These are phyloP conservation scores for Arctium lappa DNA, from an alignment of 129 eudicot genomes.

Conservation along the genomic window DNA sequence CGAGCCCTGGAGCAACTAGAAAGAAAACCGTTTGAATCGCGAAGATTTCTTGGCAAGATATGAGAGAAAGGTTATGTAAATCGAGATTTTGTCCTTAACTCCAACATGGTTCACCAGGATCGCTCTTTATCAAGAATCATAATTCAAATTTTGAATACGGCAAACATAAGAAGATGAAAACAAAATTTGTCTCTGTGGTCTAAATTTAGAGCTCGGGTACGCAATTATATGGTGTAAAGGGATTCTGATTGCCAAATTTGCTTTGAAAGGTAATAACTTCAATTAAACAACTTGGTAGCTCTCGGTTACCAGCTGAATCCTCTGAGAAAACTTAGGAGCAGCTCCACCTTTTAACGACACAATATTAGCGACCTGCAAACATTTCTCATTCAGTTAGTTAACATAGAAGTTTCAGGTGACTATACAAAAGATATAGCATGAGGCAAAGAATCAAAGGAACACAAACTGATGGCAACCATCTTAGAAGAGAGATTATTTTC, in stretches of 20 bases:
- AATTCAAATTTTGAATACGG: slow-evolving; percentile 6
- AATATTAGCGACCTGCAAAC: slow-evolving; percentile 56
- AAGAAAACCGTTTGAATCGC: background rate
- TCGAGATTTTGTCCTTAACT: background rate
- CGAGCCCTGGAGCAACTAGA: background rate
- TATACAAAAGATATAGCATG: no score
- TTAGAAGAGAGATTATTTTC: no score
- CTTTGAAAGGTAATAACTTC: no score
- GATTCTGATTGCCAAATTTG: no score
- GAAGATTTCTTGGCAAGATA: background rate
- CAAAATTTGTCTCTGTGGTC: background rate
- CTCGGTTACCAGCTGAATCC: slow-evolving; percentile 18
- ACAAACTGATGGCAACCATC: no score
- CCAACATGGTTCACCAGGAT: no score
- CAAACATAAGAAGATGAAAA: no score
- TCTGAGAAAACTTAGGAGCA: no score
- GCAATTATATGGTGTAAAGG: background rate
- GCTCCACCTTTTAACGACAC: slow-evolving; percentile 46
- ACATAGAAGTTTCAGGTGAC: background rate
- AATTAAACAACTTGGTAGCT: slow-evolving; percentile 65
- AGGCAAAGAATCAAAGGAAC: no score
- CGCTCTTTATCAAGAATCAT: background rate
- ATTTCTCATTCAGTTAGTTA: background rate
- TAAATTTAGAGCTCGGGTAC: background rate
- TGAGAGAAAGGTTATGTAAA: no score